Base-by-base conservation (phyloP, 305 asterid genomes). In the Rubia tinctorum region DNA sequence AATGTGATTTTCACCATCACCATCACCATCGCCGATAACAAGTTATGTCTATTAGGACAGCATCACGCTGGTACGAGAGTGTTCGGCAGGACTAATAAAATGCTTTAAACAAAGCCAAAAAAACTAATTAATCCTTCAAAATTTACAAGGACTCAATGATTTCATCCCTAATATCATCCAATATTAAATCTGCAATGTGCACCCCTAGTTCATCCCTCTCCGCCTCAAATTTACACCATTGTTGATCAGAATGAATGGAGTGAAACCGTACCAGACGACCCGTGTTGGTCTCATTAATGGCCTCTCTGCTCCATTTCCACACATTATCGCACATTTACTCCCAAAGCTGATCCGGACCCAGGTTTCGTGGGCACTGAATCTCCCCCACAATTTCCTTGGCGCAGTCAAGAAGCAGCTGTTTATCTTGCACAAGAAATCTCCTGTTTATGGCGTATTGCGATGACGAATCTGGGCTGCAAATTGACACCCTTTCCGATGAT, bases 261-360 rank as follows among this genome's bases (percentile, higher is more conserved):
- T 90, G 88, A 74, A 30, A 77, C 42, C 67, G 80, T 47, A 86
- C 65, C 49, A 85, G 73, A 69, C 71, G 78, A 47, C 43, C 61
- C 23, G 80, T 71, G 71, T 83, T 90, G 22, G 79, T 76, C 71
- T 84, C 90, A 73, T 87, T 77, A 10, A 86, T 78, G 8, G 93
- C 63, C 6, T 89, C 79, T 78, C 82, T 79, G 84, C 98, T 92
- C 95, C 96, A 92, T 11, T 34, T 17, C 88, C 91, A 84, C 60
- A 89, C 83, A 76, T 88, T 82, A 69, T 89, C 89, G 59, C 89
- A 86, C 0, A 89, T 82, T 51, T 64, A 79, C 70, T 86, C 87
- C 93, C 96, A 84, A 0, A 90, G 83, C 78, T 90, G 83, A 30
- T 92, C 95, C 12, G 89, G 76, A 67, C 87, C 95, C 78, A 86